These are phyloP conservation scores for Aspergillus avenaceus DNA, from an alignment of 495 filamentous ascomycete species.

Conservation along the genomic window DNA sequence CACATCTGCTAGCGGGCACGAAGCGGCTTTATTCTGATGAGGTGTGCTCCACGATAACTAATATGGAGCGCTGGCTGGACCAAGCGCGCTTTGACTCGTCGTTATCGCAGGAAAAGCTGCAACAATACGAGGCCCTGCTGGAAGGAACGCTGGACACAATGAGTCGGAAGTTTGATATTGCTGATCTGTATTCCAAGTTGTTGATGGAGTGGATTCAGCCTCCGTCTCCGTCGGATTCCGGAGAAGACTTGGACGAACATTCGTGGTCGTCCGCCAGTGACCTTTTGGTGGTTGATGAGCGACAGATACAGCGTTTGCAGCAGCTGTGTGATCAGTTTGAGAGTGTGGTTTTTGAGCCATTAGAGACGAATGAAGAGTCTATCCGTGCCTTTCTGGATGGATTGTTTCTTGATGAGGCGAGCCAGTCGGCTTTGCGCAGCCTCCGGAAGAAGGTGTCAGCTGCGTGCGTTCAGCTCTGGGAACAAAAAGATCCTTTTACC, in stretches of 20 bases:
- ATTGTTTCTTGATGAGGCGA: conserved; percentile 35
- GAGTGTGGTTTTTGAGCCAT: conserved; percentile 44
- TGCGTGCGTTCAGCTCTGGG: conserved; percentile 5
- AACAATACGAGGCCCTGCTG: conserved; percentile 41
- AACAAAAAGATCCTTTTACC: conserved; percentile 33
- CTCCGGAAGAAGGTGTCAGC: conserved; percentile 16
- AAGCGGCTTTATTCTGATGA: conserved; percentile 11
- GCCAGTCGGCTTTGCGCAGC: conserved; percentile 19
- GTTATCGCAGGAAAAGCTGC: conserved; percentile 27
- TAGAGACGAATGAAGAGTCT: conserved; percentile 33
- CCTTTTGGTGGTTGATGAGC: conserved; percentile 19
- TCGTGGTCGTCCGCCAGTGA: too few relatives aligned
- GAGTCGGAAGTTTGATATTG: conserved; percentile 49
- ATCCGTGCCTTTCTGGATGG: conserved; percentile 42
- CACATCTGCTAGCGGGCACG: conserved; percentile 8
- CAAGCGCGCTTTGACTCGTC: conserved; percentile 41
- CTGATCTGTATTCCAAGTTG: conserved; percentile 52
- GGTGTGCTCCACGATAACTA: conserved; percentile 11
- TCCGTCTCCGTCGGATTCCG: conserved; percentile 13
- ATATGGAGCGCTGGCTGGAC: conserved; percentile 35
- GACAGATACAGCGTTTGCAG: conserved; percentile 23
- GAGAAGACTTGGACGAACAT: conserved; percentile 7
- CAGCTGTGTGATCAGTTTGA: conserved; percentile 44
- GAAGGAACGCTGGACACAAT: conserved; percentile 39
- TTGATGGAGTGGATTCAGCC: conserved; percentile 54